These are phyloP conservation scores for Batkoa obscura DNA, from an alignment of 371 early-diverging fungal genomes.

Conservation along the genomic window DNA sequence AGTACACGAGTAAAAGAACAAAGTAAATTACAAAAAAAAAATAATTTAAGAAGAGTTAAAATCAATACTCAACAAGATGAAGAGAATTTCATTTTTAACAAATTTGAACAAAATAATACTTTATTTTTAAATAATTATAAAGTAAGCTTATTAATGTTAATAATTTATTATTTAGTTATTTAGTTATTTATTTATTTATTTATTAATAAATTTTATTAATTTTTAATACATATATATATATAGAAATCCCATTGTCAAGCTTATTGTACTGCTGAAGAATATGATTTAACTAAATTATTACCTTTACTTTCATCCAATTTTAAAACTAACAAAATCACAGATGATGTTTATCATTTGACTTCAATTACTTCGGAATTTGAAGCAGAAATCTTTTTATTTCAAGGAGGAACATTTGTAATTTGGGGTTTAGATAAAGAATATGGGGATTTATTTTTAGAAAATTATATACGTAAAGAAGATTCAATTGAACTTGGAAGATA, in stretches of 20 bases:
- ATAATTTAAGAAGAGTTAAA: background rate
- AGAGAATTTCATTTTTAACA: background rate
- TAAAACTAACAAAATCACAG: background rate
- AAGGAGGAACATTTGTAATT: slow-evolving; percentile 1
- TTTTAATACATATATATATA: background rate
- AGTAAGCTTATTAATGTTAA: too few species aligned
- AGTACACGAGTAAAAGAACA: background rate
- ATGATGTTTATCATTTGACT: slow-evolving; percentile 1
- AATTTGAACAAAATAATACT: background rate
- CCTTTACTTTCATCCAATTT: background rate
- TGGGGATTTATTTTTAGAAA: background rate
- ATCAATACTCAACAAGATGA: background rate
- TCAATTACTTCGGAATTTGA: background rate
- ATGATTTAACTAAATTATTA: background rate
- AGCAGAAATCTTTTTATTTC: slow-evolving; percentile 3
- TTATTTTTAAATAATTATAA: background rate
- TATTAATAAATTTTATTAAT: background rate
- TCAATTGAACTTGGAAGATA: background rate
- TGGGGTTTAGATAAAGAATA: background rate
- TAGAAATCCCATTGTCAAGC: background rate
- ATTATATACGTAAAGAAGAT: background rate
- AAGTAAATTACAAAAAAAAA: slow-evolving; percentile 1
- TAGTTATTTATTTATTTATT: too few species aligned
- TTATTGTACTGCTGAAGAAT: slow-evolving; percentile 3
- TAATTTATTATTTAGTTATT: too few species aligned